These are phyloP conservation scores for Apiospora hydei DNA, from an alignment of 2,329 filamentous ascomycete species.

Conservation along the genomic window DNA sequence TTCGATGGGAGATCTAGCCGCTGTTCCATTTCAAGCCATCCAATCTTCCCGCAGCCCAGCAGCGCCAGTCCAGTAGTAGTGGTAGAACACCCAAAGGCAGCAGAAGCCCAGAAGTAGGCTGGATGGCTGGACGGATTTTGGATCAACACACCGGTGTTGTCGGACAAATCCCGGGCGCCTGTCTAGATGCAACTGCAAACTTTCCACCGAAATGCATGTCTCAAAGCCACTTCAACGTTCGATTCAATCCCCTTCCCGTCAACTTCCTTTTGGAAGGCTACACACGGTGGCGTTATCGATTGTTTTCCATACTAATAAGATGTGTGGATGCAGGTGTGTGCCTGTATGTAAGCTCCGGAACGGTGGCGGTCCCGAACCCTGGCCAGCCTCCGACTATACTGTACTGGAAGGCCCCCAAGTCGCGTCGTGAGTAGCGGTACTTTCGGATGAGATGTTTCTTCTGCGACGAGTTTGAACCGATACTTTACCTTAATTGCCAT, in stretches of 20 bases:
- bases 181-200: constrained; percentile 11
- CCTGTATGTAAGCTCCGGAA: not conserved
- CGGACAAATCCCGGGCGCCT: constrained; percentile 1
- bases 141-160: constrained; percentile 1
- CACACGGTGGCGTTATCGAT: constrained; percentile 18
- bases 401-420: not conserved
- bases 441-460: not conserved
- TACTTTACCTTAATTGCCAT: not conserved
- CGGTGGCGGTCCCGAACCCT: constrained; percentile 17
- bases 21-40: constrained; percentile 10
- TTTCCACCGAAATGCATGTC: constrained; percentile 8
- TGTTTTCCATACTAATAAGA: not conserved
- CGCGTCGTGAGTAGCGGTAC: not conserved
- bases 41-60: not conserved
- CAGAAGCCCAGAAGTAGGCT: not conserved
- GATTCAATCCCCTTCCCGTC: not conserved
- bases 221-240: constrained; percentile 19
- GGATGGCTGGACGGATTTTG: not conserved
- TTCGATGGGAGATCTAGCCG: not conserved
- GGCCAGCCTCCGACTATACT: not conserved
- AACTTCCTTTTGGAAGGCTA: constrained; percentile 14
- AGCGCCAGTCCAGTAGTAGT: too few species aligned
- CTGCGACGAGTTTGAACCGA: not conserved
- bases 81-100: not conserved
- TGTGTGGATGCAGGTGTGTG: too few species aligned